Evolutionary conservation across 116 monocot genomes (phyloP).

Genomic region (Phalaenopsis hybrid): DNA sequence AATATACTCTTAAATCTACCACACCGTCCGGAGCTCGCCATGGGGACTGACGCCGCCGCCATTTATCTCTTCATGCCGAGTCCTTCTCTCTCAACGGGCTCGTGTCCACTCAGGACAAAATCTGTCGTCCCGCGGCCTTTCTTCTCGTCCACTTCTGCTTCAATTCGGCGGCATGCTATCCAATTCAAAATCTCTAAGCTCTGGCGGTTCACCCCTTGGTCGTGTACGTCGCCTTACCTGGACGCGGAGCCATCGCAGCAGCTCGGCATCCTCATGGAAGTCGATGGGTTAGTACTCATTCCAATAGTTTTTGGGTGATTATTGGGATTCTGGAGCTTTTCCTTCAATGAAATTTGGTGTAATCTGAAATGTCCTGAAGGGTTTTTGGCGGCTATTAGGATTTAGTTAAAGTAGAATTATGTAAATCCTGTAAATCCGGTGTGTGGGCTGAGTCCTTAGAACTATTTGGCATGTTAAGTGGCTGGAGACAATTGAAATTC

Average conservation of each 20-base stretch:
- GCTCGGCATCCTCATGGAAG: constrained; percentile 60
- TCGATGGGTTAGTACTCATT: constrained; percentile 50
- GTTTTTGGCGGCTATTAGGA: no score
- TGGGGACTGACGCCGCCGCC: constrained; percentile 16
- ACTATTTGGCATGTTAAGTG: background rate
- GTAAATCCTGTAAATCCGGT: no score
- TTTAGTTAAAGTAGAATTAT: no score
- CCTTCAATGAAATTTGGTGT: background rate
- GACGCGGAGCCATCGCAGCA: constrained; percentile 7
- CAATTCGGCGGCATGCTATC: background rate
- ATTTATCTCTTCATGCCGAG: constrained; percentile 14
- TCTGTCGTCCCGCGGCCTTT: background rate
- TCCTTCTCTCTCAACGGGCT: constrained; percentile 5
- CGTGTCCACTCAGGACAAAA: background rate
- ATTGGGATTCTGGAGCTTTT: background rate
- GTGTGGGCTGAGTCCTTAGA: no score
- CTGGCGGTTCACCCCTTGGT: constrained; percentile 7
- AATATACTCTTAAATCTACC: no score
- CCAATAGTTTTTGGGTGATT: background rate
- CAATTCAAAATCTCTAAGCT: background rate
- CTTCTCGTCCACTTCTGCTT: constrained; percentile 11
- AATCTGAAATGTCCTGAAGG: background rate
- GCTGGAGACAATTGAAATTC: background rate
- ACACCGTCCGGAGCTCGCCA: constrained; percentile 1
- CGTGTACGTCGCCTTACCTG: background rate